phyloP scores from a whole-genome alignment of 1,284 basidiomycete species.

The Apiotrichum siamense region DNA sequence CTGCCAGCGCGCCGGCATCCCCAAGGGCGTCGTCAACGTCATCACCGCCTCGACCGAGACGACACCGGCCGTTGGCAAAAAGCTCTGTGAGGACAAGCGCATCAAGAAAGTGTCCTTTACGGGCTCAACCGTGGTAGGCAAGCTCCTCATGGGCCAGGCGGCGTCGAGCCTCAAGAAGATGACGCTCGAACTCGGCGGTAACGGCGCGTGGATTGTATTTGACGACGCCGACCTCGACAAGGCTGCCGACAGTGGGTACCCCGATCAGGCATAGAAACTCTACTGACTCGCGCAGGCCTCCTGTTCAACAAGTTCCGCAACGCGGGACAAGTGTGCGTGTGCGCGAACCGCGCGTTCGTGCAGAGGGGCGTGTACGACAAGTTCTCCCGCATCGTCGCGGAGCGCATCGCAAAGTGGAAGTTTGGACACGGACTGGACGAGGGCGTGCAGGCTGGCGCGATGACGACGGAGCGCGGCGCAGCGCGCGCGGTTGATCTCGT shows the following conservation, averaged over 20 bases:
- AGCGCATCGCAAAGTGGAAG: constrained; percentile 67
- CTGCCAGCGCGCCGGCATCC: constrained; percentile 56
- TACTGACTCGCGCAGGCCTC: constrained; percentile 45
- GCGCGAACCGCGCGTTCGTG: constrained; percentile 68
- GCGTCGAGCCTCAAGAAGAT: constrained; percentile 47
- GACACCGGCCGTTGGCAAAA: constrained; percentile 22
- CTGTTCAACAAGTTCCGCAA: constrained; percentile 80
- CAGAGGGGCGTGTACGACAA: constrained; percentile 50
- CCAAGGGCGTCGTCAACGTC: constrained; percentile 82
- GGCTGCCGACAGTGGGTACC: constrained; percentile 23
- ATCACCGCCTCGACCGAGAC: constrained; percentile 63
- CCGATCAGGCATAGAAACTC: neutral
- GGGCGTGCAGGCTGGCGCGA: constrained; percentile 68
- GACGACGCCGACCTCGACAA: constrained; percentile 43
- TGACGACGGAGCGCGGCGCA: constrained; percentile 75
- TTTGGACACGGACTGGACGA: constrained; percentile 78
- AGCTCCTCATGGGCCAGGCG: constrained; percentile 17
- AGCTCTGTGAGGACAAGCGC: constrained; percentile 26
- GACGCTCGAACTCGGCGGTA: constrained; percentile 46
- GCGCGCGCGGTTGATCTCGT: constrained; percentile 78
- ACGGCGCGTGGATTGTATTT: constrained; percentile 42
- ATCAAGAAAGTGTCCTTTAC: constrained; percentile 79
- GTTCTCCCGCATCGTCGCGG: constrained; percentile 25
- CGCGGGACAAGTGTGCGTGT: constrained; percentile 68
- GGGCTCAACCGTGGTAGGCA: constrained; percentile 58